Conservation (phyloP, 164 flowering plant species). For the Tinospora cordifolia region DNA sequence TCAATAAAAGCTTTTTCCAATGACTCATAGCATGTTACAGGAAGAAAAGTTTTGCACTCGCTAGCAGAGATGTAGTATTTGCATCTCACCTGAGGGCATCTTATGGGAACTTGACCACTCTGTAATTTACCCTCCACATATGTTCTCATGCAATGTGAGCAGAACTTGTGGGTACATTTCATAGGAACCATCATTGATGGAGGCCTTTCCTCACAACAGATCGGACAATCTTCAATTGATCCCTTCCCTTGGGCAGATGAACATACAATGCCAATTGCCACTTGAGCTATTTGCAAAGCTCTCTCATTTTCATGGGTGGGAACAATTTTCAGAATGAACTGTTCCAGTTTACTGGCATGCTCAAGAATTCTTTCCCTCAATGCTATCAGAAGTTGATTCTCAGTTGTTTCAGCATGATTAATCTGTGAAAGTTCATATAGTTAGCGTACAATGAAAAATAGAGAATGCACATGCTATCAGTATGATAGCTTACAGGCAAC, state of each 20-base stretch:
- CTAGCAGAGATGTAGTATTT: slow-evolving; percentile 50
- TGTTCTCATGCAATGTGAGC: slow-evolving; percentile 71
- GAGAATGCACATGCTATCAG: background rate
- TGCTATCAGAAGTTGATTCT: slow-evolving; percentile 57
- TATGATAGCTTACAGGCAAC: background rate
- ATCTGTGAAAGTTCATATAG: slow-evolving; percentile 36
- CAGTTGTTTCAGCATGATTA: slow-evolving; percentile 34
- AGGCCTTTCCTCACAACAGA: slow-evolving; percentile 71
- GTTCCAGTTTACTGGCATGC: slow-evolving; percentile 42
- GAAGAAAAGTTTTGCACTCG: slow-evolving; percentile 73
- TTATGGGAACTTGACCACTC: slow-evolving; percentile 63
- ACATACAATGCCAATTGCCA: slow-evolving; percentile 67
- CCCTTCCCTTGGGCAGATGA: slow-evolving; percentile 27
- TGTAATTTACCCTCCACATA: slow-evolving; percentile 61
- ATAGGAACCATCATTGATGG: slow-evolving; percentile 50
- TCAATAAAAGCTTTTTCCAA: slow-evolving; percentile 55
- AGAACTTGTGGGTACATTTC: slow-evolving; percentile 80
- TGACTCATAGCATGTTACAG: slow-evolving; percentile 47
- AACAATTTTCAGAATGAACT: slow-evolving; percentile 44
- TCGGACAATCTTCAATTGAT: slow-evolving; percentile 48
- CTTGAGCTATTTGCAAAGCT: slow-evolving; percentile 56
- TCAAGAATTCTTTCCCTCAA: slow-evolving; percentile 60
- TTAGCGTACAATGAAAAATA: slow-evolving; percentile 1
- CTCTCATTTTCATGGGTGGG: slow-evolving; percentile 36
- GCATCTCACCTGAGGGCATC: slow-evolving; percentile 69